Evolutionary conservation across 345 rosid genomes (phyloP).

Genomic region (Combretum micranthum): DNA sequence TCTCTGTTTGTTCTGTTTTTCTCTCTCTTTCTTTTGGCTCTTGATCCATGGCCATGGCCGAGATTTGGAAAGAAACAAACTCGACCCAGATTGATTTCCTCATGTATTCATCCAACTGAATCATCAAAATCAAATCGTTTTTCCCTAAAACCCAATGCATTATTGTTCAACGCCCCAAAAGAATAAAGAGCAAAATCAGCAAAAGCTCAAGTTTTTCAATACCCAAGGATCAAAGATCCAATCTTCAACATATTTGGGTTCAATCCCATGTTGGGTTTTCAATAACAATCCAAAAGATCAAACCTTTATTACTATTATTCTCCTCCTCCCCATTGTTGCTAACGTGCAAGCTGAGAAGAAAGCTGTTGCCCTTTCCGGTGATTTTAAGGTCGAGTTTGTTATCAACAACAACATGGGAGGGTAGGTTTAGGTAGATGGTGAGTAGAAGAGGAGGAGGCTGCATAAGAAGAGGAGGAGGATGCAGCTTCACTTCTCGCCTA

Average conservation of each 20-base stretch:
- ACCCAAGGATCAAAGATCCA: neutral
- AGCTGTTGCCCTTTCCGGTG: too few species aligned
- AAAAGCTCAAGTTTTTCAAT: neutral
- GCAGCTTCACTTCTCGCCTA: conserved; percentile 99
- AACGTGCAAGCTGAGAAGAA: neutral
- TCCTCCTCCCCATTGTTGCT: neutral
- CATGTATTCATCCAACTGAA: neutral
- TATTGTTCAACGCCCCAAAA: conserved; percentile 35
- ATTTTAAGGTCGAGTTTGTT: conserved; percentile 4
- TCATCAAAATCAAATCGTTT: neutral
- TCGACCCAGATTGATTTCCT: conserved; percentile 15
- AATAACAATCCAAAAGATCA: neutral
- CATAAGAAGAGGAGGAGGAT: conserved; percentile 50
- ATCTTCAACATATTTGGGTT: conserved; percentile 3
- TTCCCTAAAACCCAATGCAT: conserved; percentile 52
- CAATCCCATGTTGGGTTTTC: conserved; percentile 78
- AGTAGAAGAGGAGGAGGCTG: conserved; percentile 47
- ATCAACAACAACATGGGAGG: conserved; percentile 1
- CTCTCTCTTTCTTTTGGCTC: conserved; percentile 1
- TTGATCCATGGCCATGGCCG: conserved; percentile 23
- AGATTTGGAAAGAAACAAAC: conserved; percentile 13
- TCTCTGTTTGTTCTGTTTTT: too few species aligned
- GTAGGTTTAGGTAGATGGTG: conserved; percentile 1
- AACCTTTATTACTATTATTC: neutral
- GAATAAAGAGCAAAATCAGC: conserved; percentile 5